A percentile compares a stretch with the other conserved stretches of the same genome.
These are phyloP conservation scores for Scytalidium sp. DNA, from an alignment of 2,329 filamentous ascomycete species.

Conservation along the genomic window DNA sequence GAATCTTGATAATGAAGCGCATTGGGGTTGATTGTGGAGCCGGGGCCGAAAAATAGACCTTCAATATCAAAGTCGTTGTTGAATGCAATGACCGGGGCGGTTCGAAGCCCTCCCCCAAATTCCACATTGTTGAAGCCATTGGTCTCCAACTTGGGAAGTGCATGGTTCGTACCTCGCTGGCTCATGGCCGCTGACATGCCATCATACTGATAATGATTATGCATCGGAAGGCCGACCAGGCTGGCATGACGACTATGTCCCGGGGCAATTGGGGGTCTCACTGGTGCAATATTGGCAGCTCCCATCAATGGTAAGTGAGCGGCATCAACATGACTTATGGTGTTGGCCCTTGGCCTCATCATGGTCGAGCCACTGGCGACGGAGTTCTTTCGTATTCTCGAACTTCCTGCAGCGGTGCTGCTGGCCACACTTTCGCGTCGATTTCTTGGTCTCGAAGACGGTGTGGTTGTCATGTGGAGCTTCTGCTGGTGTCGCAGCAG, in stretches of 20 bases:
- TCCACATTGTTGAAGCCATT: constrained; percentile 64
- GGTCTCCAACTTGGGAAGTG: constrained; percentile 81
- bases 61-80: constrained; percentile 69
- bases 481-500: constrained; percentile 97
- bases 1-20: constrained; percentile 82
- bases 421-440: constrained; percentile 84
- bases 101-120: constrained; percentile 66
- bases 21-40: constrained; percentile 69
- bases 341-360: constrained; percentile 90
- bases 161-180: constrained; percentile 63
- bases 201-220: constrained; percentile 63
- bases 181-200: constrained; percentile 69
- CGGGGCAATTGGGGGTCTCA: constrained; percentile 46
- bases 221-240: constrained; percentile 63
- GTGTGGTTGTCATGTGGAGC: constrained; percentile 88
- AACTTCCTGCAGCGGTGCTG: constrained; percentile 62
- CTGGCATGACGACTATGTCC: constrained; percentile 71
- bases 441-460: constrained; percentile 81
- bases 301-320: constrained; percentile 71
- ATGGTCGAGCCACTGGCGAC: constrained; percentile 59
- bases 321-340: constrained; percentile 88
- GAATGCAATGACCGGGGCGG: constrained; percentile 67
- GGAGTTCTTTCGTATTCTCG: constrained; percentile 88
- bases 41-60: constrained; percentile 64
- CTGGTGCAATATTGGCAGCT: constrained; percentile 47